Base-by-base conservation (phyloP, 768 basidiomycete species). In the Lactarius deliciosus region DNA sequence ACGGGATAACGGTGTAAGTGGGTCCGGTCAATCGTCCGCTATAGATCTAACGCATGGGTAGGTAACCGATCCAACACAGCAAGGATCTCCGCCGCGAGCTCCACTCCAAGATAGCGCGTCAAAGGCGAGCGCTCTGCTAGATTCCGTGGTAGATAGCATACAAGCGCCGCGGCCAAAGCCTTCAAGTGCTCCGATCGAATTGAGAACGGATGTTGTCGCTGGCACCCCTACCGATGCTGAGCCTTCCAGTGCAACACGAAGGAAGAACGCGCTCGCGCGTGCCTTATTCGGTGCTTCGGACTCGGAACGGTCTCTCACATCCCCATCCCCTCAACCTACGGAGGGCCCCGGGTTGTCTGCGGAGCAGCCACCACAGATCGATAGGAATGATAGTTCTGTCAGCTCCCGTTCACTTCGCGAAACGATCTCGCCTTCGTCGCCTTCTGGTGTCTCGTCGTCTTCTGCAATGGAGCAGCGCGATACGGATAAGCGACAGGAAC, bases 201-300 rank as follows among this genome's bases (percentile, higher is more conserved):
- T 56, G 53, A 67, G 63, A 22, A 54, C 25, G 57, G 62, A 57
- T 40, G 57, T 36, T 56, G 77, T 80, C 62, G 56, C 69, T 13
- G 69, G 64, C 73, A 20, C 85, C 81, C 13, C 85, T 79, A 32
- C 69, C 30, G 72, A 72, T 38, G 57, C 72, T 22, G 71, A 71
- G 38, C 59, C 70, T 60, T 73, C 73, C 41, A 78, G 76, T 58
- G 84, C 81, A 41, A 82, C 85, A 53, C 85, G 86, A 64, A 82
- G 70, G 30, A 60, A 86, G 61, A 87, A 89, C 69, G 81, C 90
- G 72, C 81, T 94, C n/a, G 88, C 91, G 2, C 87, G 88, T 64
- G 87, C 86, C 20, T 77, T 94, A 50, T 92, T 93, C 71, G 90
- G 89, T 20, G 75, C 73, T 20, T 81, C 83, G 63, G 80, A 78